These are phyloP conservation scores for Heliosperma pusillum DNA, from an alignment of 148 eudicot species.

Conservation along the genomic window DNA sequence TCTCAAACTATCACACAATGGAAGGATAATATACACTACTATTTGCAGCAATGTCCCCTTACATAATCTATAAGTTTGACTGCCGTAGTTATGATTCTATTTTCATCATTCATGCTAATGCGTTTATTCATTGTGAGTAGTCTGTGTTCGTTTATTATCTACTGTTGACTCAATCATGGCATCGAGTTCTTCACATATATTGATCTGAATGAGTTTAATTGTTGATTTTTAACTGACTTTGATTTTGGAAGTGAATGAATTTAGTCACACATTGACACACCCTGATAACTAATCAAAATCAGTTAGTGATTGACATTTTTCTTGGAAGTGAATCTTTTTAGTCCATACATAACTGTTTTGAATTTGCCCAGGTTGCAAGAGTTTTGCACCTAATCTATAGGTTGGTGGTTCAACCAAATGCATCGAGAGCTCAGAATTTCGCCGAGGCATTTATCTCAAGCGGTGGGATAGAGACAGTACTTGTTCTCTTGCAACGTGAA, in stretches of 20 bases:
- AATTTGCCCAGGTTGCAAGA: conserved; percentile 76
- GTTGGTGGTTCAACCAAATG: conserved; percentile 94
- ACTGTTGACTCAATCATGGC: background rate
- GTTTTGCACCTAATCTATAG: conserved; percentile 88
- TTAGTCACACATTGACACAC: background rate
- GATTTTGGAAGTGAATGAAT: background rate
- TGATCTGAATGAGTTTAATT: background rate
- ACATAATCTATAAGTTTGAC: background rate
- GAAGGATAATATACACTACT: background rate
- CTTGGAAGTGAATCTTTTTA: background rate
- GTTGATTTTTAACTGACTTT: background rate
- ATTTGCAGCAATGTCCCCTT: background rate
- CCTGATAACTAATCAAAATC: background rate
- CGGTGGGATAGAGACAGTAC: conserved; percentile 96
- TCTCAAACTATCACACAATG: no score
- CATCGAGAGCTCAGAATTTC: conserved; percentile 78
- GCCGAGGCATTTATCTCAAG: conserved; percentile 89
- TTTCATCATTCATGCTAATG: background rate
- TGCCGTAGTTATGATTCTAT: background rate
- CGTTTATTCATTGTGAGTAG: background rate
- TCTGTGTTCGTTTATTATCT: background rate
- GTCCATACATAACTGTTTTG: conserved; percentile 11
- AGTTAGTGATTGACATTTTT: background rate
- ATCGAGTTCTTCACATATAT: background rate
- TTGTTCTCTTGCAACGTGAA: conserved; percentile 91